Conservation (phyloP, 306 rosid species). For the Lithocarpus polystachyus region DNA sequence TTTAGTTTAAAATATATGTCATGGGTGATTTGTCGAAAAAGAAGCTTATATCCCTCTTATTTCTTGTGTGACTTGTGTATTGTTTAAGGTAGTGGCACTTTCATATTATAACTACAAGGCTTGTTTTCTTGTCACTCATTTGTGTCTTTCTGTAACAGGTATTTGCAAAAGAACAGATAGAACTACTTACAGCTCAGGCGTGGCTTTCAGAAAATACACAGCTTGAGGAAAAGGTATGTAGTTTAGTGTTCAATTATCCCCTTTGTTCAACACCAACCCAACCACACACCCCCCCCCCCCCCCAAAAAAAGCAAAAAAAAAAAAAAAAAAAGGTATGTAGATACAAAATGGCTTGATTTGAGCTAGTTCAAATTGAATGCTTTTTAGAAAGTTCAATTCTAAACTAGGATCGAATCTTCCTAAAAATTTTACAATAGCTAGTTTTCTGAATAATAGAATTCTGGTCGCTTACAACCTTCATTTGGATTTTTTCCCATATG, state of each 20-base stretch:
- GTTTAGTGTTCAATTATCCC: background rate
- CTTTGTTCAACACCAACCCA: background rate
- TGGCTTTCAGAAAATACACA: constrained; percentile 68
- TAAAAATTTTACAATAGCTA: too few relatives aligned
- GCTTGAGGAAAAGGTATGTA: constrained; percentile 59
- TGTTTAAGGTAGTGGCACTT: background rate
- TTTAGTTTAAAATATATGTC: background rate
- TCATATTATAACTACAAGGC: background rate
- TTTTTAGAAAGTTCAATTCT: too few relatives aligned
- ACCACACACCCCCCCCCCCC: background rate
- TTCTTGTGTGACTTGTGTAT: background rate
- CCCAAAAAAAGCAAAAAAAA: too few relatives aligned
- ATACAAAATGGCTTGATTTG: background rate
- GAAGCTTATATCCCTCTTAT: background rate
- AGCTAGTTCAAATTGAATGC: background rate
- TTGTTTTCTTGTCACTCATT: background rate
- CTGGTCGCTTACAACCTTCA: background rate
- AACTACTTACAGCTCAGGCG: constrained; percentile 70
- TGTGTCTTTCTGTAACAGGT: constrained; percentile 40
- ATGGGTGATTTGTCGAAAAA: background rate
- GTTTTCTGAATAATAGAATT: too few relatives aligned
- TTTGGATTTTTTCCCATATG: background rate
- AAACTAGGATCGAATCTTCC: too few relatives aligned
- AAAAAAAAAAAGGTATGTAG: too few relatives aligned
- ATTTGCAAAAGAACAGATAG: constrained; percentile 70